Evolutionary conservation across 192 early-diverging fungal species (phyloP).

Genomic region (Rhizoclosmatium globosum): DNA sequence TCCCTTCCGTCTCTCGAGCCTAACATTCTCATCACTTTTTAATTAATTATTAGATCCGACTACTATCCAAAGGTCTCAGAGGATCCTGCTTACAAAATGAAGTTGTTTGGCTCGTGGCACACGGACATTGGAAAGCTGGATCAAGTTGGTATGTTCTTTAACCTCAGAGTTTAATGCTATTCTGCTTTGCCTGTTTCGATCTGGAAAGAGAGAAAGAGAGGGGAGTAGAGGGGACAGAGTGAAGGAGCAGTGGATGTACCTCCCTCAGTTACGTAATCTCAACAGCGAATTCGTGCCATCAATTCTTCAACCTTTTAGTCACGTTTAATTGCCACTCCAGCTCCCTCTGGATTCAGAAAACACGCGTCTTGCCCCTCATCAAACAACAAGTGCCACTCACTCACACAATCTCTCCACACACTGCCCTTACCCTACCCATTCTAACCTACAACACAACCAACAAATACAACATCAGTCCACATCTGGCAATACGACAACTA

Average conservation of each 20-base stretch:
- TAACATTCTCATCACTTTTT: neutral
- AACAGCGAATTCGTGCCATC: too few species aligned
- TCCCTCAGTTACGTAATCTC: too few species aligned
- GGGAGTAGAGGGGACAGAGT: neutral
- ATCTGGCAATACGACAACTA: slow-evolving; percentile 97
- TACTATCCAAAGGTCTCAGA: slow-evolving; percentile 81
- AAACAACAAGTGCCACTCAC: neutral
- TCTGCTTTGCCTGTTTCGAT: neutral
- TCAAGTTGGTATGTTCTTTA: slow-evolving; percentile 70
- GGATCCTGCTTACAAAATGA: slow-evolving; percentile 75
- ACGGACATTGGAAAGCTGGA: slow-evolving; percentile 89
- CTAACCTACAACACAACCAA: neutral
- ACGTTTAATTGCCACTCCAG: too few species aligned
- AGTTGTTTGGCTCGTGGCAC: slow-evolving; percentile 89
- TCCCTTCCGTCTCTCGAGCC: neutral
- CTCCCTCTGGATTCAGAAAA: too few species aligned
- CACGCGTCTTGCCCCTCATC: neutral
- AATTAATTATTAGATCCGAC: slow-evolving; percentile 60
- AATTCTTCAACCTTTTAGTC: too few species aligned
- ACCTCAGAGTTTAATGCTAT: neutral
- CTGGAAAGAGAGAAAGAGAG: slow-evolving; percentile 1
- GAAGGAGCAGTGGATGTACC: too few species aligned
- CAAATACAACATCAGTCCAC: slow-evolving; percentile 65
- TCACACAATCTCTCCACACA: neutral
- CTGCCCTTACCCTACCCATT: too few species aligned